Evolutionary conservation across 148 eudicot genomes (phyloP), one percentile per base, ranked within the genome.

Genomic region (Persicaria tinctoria): DNA sequence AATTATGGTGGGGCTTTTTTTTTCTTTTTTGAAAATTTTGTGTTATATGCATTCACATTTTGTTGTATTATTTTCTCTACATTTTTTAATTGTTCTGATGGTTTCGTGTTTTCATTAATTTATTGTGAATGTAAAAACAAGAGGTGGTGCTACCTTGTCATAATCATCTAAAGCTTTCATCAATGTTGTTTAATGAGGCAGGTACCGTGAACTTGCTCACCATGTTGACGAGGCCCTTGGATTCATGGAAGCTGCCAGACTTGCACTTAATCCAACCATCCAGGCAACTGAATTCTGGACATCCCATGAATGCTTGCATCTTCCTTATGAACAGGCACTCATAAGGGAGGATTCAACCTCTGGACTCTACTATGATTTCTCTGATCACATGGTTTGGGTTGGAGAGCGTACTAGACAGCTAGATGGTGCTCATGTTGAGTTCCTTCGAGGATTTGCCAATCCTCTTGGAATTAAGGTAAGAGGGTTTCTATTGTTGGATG

Each of bases 371-470:
- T 93, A 93, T 76, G 98, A 91, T 68, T 93, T 96, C 85, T 93
- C 98, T n/a, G 96, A 96, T 55, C 98, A 93, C 86, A 78, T 93
- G 70, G 72, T 93, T 13, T 93, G 98, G 98, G 98, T 80, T 73
- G 98, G 98, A 64, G 98, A 93, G 77, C 89, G 97, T 72, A 93
- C 97, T 14, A 83, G 97, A 78, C 97, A 93, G 77, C 82, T 93
- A 79, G 98, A 93, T 82, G 98, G 98, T 18, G 98, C 98, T 76
- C 98, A 93, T 77, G 89, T 93, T 72, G 97, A 93, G 77, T 93
- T 93, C 80, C 81, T 93, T 13, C 84, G 93, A 84, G 98, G 98
- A 74, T 83, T 93, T 75, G 96, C 96, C 6, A 93, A 93, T 77
- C 98, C 98, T 59, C 90, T 93, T 76, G 98, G 98, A 70, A 89